These are phyloP conservation scores for Zalaria obscura DNA, from an alignment of 2,329 filamentous ascomycete species.

Conservation along the genomic window DNA sequence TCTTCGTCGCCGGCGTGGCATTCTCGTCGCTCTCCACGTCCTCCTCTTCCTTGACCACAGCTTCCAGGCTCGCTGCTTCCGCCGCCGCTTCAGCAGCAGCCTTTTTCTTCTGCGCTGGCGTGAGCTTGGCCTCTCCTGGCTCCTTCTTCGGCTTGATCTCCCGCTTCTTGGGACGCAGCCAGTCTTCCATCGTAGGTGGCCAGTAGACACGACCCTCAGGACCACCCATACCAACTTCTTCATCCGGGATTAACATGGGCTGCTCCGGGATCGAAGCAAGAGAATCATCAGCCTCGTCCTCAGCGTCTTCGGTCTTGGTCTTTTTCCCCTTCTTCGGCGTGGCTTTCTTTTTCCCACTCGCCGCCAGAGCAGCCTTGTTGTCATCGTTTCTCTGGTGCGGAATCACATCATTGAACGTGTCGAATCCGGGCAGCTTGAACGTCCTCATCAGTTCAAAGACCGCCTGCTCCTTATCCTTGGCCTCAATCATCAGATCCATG, in stretches of 20 bases:
- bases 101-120: conserved; percentile 11
- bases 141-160: conserved; percentile 42
- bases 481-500: conserved; percentile 98
- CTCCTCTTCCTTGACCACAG: conserved; percentile 11
- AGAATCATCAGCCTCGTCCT: conserved; percentile 22
- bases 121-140: conserved; percentile 16
- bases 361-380: conserved; percentile 35
- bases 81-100: conserved; percentile 14
- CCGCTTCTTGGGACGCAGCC: conserved; percentile 69
- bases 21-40: conserved; percentile 17
- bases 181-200: conserved; percentile 81
- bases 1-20: conserved; percentile 25
- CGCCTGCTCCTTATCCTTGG: conserved; percentile 94
- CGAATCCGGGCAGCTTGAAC: conserved; percentile 69
- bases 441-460: conserved; percentile 87
- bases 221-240: conserved; percentile 78
- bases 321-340: conserved; percentile 30
- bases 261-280: conserved; percentile 26
- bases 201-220: conserved; percentile 73
- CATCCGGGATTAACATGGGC: conserved; percentile 37
- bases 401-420: conserved; percentile 61
- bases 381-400: conserved; percentile 68
- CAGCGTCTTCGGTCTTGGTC: conserved; percentile 20
- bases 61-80: conserved; percentile 3
- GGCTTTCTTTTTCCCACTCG: conserved; percentile 23